Base-by-base conservation (phyloP, 805 yeast species). In the Suhomyces sp. region DNA sequence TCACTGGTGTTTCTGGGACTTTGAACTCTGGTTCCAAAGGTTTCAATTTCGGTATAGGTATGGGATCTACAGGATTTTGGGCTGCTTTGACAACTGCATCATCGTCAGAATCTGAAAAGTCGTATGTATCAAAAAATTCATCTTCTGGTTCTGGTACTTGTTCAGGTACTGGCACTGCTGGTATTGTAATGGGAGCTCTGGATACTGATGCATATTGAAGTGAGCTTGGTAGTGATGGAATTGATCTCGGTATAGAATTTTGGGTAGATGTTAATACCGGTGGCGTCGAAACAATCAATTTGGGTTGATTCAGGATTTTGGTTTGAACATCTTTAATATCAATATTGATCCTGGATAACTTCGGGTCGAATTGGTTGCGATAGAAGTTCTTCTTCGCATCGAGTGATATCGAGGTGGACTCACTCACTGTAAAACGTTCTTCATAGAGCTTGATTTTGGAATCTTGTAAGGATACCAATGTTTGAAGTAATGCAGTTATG, bases 321-420 rank as follows among this genome's bases (percentile, higher is more conserved):
- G 19, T 22, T 19, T 38, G 29, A 10, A 30, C 19, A 12, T 19
- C 20, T 12, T 15, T 20, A 15, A 35, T 35, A 24, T 35, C 25
- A 10, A 6, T 13, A n/a, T 35, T 22, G 10, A 36, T 21, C 5
- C 9, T 24, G 9, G 19, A 27, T 28, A 56, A 43, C 26, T 50
- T 39, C 2, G 70, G 68, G 11, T 44, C 43, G 34, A 54, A 62
- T 24, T 46, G 46, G 16, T 40, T 45, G 20, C 36, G 33, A 25
- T 54, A 53, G 48, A 56, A 63, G 10, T 45, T 41, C 18, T 53
- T 44, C 40, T 66, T 66, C 6, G 60, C 61, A 39, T 65, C 70
- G 5, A 60, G 42, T 4, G 70, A 63, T 8, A 65, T 53, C 5
- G 68, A 56, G 1, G 70, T 58, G 4, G 69, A 62, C 36, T 63